These are phyloP conservation scores for Chlorella sp. DNA, from an alignment of 139 green algal species.

Conservation along the genomic window DNA sequence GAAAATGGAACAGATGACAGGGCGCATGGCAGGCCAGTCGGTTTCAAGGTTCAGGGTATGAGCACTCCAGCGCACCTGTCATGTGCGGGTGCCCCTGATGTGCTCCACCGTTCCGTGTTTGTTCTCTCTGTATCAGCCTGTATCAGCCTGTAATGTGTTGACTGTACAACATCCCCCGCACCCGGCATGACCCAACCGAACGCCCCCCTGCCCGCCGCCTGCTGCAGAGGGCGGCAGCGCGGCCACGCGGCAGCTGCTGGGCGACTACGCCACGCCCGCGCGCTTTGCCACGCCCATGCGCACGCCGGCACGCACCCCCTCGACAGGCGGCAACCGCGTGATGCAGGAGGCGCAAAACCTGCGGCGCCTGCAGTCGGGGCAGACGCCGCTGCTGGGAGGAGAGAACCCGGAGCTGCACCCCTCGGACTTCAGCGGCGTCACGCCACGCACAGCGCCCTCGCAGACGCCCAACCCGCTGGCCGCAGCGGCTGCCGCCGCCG, in stretches of 20 bases:
- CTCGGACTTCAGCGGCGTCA: constrained; percentile 82
- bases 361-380: constrained; percentile 69
- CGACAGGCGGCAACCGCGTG: constrained; percentile 71
- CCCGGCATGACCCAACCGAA: too few species aligned
- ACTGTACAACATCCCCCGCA: too few species aligned
- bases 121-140: too few species aligned
- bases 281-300: constrained; percentile 81
- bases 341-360: constrained; percentile 90
- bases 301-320: constrained; percentile 77
- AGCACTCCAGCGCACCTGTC: too few species aligned
- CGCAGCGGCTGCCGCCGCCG: constrained; percentile 13
- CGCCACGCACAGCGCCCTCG: constrained; percentile 50
- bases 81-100: too few species aligned
- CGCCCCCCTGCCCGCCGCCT: neutral
- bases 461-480: constrained; percentile 80
- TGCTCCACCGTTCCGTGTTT: too few species aligned
- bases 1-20: too few species aligned
- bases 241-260: constrained; percentile 79
- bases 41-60: too few species aligned
- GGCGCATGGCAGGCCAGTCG: too few species aligned
- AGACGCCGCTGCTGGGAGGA: constrained; percentile 93
- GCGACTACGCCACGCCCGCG: constrained; percentile 75
- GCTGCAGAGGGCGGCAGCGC: constrained; percentile 72
- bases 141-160: too few species aligned
- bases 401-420: constrained; percentile 82